Evolutionary conservation across 352 stramenopile species (phyloP).

Genomic region (Phytophthora boehmeriae): DNA sequence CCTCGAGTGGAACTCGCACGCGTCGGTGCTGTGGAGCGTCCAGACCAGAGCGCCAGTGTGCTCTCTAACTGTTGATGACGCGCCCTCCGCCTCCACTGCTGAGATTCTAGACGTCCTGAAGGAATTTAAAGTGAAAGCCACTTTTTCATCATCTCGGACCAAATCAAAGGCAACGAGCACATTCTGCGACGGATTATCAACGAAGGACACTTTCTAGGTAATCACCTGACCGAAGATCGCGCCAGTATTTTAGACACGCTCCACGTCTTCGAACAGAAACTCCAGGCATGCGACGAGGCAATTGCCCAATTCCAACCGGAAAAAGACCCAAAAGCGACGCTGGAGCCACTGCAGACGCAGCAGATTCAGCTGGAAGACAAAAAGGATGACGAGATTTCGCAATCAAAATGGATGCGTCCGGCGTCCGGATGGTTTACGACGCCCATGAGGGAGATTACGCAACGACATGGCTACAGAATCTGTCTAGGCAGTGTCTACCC

Average conservation of each 20-base stretch:
- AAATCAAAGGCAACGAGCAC: conserved; percentile 72
- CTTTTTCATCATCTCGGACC: conserved; percentile 88
- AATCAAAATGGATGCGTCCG: conserved; percentile 75
- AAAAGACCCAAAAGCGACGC: neutral
- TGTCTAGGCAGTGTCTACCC: conserved; percentile 88
- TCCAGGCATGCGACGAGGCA: conserved; percentile 76
- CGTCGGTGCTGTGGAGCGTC: conserved; percentile 79
- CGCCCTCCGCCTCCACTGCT: conserved; percentile 63
- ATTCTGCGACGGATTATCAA: conserved; percentile 73
- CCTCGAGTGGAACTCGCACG: conserved; percentile 69
- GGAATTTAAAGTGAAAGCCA: conserved; percentile 67
- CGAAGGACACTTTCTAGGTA: conserved; percentile 80
- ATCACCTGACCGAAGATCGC: conserved; percentile 84
- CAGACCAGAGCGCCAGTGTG: conserved; percentile 57
- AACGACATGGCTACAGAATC: conserved; percentile 82
- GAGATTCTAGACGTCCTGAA: conserved; percentile 78
- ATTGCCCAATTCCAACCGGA: conserved; percentile 52
- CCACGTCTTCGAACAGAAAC: conserved; percentile 83
- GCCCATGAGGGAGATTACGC: conserved; percentile 73
- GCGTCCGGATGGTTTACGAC: conserved; percentile 87
- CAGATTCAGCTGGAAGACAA: conserved; percentile 33
- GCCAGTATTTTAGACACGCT: conserved; percentile 81
- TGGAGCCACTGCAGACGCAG: conserved; percentile 18
- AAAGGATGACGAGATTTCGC: neutral
- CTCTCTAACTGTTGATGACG: conserved; percentile 84